Evolutionary conservation across 768 basidiomycete species (phyloP).

Genomic region (Rubroboletus pulcherrimus): DNA sequence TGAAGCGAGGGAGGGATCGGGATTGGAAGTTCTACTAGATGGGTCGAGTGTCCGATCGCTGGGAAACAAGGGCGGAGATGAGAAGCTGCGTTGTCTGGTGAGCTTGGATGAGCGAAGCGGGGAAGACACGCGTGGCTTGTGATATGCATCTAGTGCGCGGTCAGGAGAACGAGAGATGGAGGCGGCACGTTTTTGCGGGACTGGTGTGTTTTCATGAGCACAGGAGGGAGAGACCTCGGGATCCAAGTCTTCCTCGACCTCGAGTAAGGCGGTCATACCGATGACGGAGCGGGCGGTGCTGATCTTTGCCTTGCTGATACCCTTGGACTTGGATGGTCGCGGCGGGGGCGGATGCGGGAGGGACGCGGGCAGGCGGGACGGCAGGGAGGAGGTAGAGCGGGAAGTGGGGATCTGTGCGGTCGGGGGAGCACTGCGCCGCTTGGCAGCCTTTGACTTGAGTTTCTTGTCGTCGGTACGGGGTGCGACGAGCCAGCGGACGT

Average conservation of each 20-base stretch:
- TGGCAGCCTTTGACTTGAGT: constrained; percentile 18
- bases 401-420: constrained; percentile 13
- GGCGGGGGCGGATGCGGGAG: constrained; percentile 11
- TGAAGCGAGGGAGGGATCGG: constrained; percentile 6
- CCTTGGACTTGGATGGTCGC: constrained; percentile 28
- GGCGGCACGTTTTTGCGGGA: constrained; percentile 17
- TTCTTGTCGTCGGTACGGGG: constrained; percentile 25
- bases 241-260: constrained; percentile 48
- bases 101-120: constrained; percentile 26
- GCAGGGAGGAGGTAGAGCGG: constrained; percentile 22
- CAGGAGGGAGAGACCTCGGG: constrained; percentile 11
- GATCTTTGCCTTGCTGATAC: constrained; percentile 26
- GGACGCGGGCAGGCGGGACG: constrained; percentile 10
- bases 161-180: constrained; percentile 13
- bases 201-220: neutral
- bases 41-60: constrained; percentile 3
- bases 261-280: constrained; percentile 51
- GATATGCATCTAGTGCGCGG: constrained; percentile 6
- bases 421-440: constrained; percentile 19
- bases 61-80: constrained; percentile 24
- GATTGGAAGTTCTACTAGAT: neutral
- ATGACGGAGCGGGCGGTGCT: constrained; percentile 43
- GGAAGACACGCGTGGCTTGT: constrained; percentile 22
- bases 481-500: constrained; percentile 59
- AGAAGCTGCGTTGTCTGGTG: constrained; percentile 29